Evolutionary conservation across 208 protist genomes (phyloP), one percentile per base, ranked within the genome.

Genomic region (Balamuthia mandrillaris): DNA sequence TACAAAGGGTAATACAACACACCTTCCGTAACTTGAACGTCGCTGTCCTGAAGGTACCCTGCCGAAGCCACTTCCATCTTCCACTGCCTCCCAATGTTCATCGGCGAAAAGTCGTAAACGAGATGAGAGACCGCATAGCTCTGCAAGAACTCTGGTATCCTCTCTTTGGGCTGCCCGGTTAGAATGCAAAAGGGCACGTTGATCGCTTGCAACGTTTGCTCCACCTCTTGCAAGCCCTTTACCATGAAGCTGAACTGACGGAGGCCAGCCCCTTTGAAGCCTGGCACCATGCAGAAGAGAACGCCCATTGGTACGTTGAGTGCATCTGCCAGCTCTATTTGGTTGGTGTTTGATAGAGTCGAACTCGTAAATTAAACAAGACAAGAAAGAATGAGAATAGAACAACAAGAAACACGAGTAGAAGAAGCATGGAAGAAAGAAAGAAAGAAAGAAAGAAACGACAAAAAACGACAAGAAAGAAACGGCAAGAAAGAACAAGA

Each of bases 191-290:
- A 49, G 45, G 72, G 72, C 10, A 81, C 60, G 45, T 49, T 49
- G 35, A 16, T 33, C 5, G 72, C 24, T n/a, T 44, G 27, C 33
- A 81, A 39, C 6, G 1, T 63, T 49, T 81, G 37, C 52, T 81
- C 72, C n/a, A 81, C 72, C 33, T 81, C 72, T 27, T 16, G 41
- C 33, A 81, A 33, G 3, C 72, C 72, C 7, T 49, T 31, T 4
- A 81, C 29, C 72, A 81, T 81, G 72, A 81, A 81, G 37, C 72
- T 49, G 37, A 81, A 81, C 35, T 81, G 72, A 12, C 72, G 37
- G 3, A 5, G 3, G n/a, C 51, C 60, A 66, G 72, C 72, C 6
- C 52, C 72, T 29, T 65, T 81, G 72, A 81, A 81, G n/a, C 21
- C 29, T 5, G 72, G 72, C 51, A 81, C 10, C 45, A 81, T 33